These are phyloP conservation scores for Boehmeria nivea DNA, from an alignment of 306 rosid genomes.

Conservation along the genomic window DNA sequence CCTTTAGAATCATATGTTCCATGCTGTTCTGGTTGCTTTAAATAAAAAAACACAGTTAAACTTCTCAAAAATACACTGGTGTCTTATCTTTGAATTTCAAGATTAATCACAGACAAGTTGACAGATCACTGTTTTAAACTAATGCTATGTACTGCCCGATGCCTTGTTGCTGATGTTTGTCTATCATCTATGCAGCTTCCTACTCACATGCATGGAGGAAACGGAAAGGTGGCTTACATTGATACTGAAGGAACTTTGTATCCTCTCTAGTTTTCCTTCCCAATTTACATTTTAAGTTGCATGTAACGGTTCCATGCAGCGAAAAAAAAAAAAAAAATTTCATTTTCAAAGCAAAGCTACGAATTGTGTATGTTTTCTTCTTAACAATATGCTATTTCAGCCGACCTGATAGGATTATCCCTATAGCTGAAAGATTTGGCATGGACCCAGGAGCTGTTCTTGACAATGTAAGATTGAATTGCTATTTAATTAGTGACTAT, in stretches of 20 bases:
- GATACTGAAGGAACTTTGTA: conserved; percentile 99
- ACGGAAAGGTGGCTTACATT: conserved; percentile 95
- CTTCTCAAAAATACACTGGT: too few relatives aligned
- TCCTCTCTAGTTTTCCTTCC: conserved; percentile 30
- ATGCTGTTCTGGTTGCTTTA: too few relatives aligned
- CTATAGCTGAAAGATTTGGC: conserved; percentile 95
- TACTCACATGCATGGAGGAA: conserved; percentile 81
- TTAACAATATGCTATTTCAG: conserved; percentile 35
- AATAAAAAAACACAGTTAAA: too few relatives aligned
- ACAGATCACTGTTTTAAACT: too few relatives aligned
- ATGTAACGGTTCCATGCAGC: conserved; percentile 5
- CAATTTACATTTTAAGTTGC: neutral
- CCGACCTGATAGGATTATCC: conserved; percentile 89
- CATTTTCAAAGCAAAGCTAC: too few relatives aligned
- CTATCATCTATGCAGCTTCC: conserved; percentile 59
- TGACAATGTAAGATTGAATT: conserved; percentile 62
- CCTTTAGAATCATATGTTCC: too few relatives aligned
- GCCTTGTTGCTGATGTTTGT: conserved; percentile 19
- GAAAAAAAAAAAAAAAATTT: too few relatives aligned
- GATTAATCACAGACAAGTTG: too few relatives aligned
- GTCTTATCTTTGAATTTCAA: too few relatives aligned
- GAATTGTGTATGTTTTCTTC: conserved; percentile 25
- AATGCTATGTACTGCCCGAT: too few relatives aligned
- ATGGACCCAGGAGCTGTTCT: conserved; percentile 95
- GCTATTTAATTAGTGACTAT: conserved; percentile 4